These are phyloP conservation scores for Schwanniomyces occidentalis DNA, from an alignment of 805 yeast genomes.

Conservation along the genomic window DNA sequence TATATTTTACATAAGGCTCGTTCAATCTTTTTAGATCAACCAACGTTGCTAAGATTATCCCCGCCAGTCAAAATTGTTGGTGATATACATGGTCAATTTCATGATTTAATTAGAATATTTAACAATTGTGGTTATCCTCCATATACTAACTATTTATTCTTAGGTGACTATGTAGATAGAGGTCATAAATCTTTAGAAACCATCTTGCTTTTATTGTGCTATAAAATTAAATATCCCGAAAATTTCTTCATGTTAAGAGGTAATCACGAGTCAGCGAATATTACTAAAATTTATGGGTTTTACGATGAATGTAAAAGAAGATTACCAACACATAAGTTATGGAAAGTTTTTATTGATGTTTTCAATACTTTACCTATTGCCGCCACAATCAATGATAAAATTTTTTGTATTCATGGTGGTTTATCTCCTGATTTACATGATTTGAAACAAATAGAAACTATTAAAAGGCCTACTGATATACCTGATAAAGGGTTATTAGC, in stretches of 20 bases:
- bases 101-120: constrained; percentile 54
- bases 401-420: constrained; percentile 69
- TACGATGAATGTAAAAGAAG: constrained; percentile 63
- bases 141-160: constrained; percentile 51
- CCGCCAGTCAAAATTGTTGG: constrained; percentile 86
- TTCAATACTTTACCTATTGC: constrained; percentile 61
- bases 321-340: constrained; percentile 42
- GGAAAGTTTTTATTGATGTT: constrained; percentile 56
- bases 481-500: constrained; percentile 79
- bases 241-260: constrained; percentile 62
- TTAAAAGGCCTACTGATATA: constrained; percentile 79
- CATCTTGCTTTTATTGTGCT: constrained; percentile 49
- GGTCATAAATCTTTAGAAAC: constrained; percentile 61
- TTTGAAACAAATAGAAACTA: constrained; percentile 66
- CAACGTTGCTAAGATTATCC: constrained; percentile 61
- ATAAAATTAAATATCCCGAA: constrained; percentile 59
- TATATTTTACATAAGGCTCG: constrained; percentile 53
- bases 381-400: constrained; percentile 59
- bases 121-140: constrained; percentile 64
- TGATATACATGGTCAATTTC: constrained; percentile 73
- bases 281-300: constrained; percentile 60
- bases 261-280: constrained; percentile 59
- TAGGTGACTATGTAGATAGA: constrained; percentile 62
- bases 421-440: constrained; percentile 68
- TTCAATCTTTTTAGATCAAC: constrained; percentile 62